Evolutionary conservation across 2,329 filamentous ascomycete species (phyloP).

Genomic region (Periconia sp.): DNA sequence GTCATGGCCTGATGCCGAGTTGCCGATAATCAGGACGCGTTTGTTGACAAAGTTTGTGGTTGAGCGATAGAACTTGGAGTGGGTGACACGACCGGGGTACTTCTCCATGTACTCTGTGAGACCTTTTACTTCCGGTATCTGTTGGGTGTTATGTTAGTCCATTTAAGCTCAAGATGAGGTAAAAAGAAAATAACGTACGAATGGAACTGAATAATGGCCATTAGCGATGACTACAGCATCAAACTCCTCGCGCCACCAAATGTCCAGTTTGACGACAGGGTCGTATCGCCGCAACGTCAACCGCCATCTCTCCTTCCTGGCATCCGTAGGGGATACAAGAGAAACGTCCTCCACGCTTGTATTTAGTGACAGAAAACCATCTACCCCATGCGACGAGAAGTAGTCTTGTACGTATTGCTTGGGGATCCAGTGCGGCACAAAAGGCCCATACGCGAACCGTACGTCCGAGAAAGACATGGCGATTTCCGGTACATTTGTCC

Average conservation of each 20-base stretch:
- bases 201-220: conserved; percentile 37
- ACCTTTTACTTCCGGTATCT: conserved; percentile 53
- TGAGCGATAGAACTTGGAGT: conserved; percentile 47
- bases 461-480: conserved; percentile 60
- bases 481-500: conserved; percentile 60
- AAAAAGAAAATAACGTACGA: conserved; percentile 36
- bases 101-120: conserved; percentile 59
- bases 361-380: conserved; percentile 51
- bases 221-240: conserved; percentile 38
- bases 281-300: conserved; percentile 54
- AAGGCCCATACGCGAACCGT: conserved; percentile 58
- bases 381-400: conserved; percentile 54
- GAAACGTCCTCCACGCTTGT: conserved; percentile 57
- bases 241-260: conserved; percentile 59
- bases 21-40: conserved; percentile 30
- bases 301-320: conserved; percentile 43
- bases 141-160: not conserved
- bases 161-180: not conserved
- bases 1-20: conserved; percentile 37
- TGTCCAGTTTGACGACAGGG: conserved; percentile 46
- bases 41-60: conserved; percentile 12
- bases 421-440: conserved; percentile 58
- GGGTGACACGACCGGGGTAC: conserved; percentile 47
- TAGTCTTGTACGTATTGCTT: conserved; percentile 54
- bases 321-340: conserved; percentile 24